Evolutionary conservation across 208 protist species (phyloP).

Genomic region (Balamuthia mandrillaris): DNA sequence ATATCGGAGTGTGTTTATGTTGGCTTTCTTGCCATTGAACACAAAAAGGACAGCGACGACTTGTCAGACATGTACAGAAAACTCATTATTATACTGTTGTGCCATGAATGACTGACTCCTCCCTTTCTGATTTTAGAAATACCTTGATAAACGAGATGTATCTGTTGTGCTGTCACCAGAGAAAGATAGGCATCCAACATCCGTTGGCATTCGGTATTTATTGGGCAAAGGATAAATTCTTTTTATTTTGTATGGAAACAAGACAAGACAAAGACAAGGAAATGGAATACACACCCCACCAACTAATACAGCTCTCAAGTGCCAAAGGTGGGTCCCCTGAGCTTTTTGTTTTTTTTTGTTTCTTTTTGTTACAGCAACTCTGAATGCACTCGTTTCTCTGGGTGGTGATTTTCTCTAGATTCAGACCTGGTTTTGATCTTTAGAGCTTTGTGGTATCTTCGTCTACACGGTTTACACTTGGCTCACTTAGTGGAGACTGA

Average conservation of each 20-base stretch:
- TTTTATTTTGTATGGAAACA: neutral
- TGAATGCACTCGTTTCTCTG: neutral
- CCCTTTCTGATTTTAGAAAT: neutral
- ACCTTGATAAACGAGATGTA: neutral
- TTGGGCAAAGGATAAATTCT: neutral
- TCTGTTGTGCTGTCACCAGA: neutral
- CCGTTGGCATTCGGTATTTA: neutral
- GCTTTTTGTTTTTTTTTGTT: too few relatives aligned
- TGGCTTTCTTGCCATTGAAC: neutral
- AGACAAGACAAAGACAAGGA: too few relatives aligned
- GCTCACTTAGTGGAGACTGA: neutral
- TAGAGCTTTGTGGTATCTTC: neutral
- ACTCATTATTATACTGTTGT: neutral
- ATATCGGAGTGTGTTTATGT: neutral
- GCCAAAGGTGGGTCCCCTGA: neutral
- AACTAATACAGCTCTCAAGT: neutral
- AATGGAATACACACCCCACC: neutral
- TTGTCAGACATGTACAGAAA: neutral
- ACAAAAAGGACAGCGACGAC: neutral
- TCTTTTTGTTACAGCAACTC: too few relatives aligned
- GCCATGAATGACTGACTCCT: neutral
- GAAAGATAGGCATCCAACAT: neutral
- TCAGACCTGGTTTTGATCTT: neutral
- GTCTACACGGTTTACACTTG: neutral
- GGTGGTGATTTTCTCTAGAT: neutral